Base-by-base conservation (phyloP, 352 stramenopile genomes). In the Phytophthora litchii region DNA sequence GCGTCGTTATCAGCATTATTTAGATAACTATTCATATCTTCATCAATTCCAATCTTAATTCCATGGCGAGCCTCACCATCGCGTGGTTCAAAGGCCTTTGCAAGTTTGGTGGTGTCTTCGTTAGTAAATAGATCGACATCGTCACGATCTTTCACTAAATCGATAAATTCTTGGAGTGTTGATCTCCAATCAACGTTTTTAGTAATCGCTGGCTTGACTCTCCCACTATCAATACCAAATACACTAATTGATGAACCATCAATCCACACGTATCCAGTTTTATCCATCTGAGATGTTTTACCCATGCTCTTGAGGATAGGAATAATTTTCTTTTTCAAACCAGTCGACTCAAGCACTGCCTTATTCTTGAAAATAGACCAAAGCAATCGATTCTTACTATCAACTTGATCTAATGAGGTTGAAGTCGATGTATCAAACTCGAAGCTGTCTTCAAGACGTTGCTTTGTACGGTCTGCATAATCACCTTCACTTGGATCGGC, bases 1-100 rank as follows among this genome's bases (percentile, higher is more conserved):
- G 49, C 57, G 42, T 66, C 49, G 31, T 66, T 66, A 44, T 60
- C 57, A 41, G 49, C 57, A 45, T 66, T 60, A 42, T 34, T 47
- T 46, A 60, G 41, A 45, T 3, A 21, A 29, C 10, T 36, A 47
- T 64, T 35, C 46, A 64, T 57, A 47, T 47, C 46, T 57, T 57
- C 46, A 53, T 64, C 45, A 47, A 47, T 45, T 52, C 55, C 55
- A 35, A 31, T 53, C 40, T 40, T 46, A 35, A 57, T 43, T 41
- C 55, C 55, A 53, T 64, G 38, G 0, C 31, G 37, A 47, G 55
- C 27, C 29, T 64, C 55, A 36, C 46, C 37, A 48, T 51, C 47
- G 14, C 37, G 10, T 52, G 45, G 29, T 23, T 25, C 31, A 36
- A 64, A 64, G 16, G 4, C 47, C 29, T 58, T 53, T 47, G 38